Percentiles rank a stretch among this genome's conserved stretches.
phyloP scores from a whole-genome alignment of 1,284 basidiomycete genomes.

The Sanghuangporus baumii region DNA sequence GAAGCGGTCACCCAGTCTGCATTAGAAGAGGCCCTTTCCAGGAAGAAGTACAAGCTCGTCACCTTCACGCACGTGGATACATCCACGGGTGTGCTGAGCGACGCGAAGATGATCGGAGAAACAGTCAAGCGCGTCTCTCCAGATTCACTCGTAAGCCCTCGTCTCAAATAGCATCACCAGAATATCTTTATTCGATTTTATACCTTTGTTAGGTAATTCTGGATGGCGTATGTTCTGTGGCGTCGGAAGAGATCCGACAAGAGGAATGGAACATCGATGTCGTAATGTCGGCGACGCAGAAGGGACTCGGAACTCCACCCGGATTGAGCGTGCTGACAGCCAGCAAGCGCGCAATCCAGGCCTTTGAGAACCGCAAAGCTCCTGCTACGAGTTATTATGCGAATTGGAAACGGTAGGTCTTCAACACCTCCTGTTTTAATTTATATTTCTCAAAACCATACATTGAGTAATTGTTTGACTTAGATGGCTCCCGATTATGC shows the following conservation, averaged over 20 bases:
- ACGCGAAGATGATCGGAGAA: constrained; percentile 75
- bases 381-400: constrained; percentile 83
- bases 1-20: constrained; percentile 60
- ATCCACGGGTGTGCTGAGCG: constrained; percentile 85
- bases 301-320: constrained; percentile 93
- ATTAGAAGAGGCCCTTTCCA: constrained; percentile 69
- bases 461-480: not conserved
- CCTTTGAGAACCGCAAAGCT: constrained; percentile 59
- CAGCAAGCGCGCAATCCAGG: constrained; percentile 75
- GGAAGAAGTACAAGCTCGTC: constrained; percentile 85
- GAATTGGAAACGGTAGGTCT: constrained; percentile 73
- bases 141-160: constrained; percentile 69
- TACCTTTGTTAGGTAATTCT: constrained; percentile 70
- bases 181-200: too few relatives aligned
- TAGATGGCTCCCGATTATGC: constrained; percentile 92
- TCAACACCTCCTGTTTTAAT: not conserved
- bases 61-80: constrained; percentile 96
- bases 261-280: constrained; percentile 94
- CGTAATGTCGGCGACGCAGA: constrained; percentile 88
- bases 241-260: constrained; percentile 92
- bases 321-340: constrained; percentile 86
- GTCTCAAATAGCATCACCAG: too few relatives aligned
- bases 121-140: constrained; percentile 79
- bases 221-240: constrained; percentile 95
- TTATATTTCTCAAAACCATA: not conserved